Evolutionary conservation across 768 basidiomycete species (phyloP), one percentile per base, ranked within the genome.

Genomic region (Kwoniella sp.): DNA sequence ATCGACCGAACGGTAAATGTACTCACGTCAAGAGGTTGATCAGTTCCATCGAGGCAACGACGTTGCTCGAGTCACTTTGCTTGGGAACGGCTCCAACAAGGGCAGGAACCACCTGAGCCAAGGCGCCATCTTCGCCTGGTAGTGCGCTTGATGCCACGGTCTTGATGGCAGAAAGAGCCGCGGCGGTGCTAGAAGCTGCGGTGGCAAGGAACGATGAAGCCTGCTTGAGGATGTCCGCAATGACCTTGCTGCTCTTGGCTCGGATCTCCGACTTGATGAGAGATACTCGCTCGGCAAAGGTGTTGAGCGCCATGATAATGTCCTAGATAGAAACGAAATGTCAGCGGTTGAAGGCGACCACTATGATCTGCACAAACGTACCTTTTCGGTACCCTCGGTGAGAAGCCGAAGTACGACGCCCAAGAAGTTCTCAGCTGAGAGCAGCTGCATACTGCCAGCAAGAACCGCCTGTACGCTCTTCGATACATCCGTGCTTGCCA

Each of bases 341-440:
- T 49, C 48, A 49, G 21, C 22, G 5, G 24, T 22, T n/a, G n/a
- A n/a, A 13, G 5, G 33, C 33, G 33, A 48, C 24, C 13, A 54
- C 12, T 22, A 26, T 12, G 46, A 17, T 33, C 33, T 13, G 33
- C 5, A 25, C 5, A 7, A 25, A 72, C 85, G 67, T 62, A 90
- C 90, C 74, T 80, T 80, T 26, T 75, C 59, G 46, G 88, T 84
- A 1, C 83, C 81, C 3, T 84, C 86, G 27, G 83, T 78, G 13
- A 90, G 70, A 80, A 90, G 86, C 1, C 82, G 80, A 21, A 85
- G 60, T 5, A 86, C 80, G 5, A 88, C 83, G 26, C 77, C 71
- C 56, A 90, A 80, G 80, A 95, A 94, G 68, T 88, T 85, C 29
- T 81, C 76, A 1, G 88, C 91, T 8, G 88, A 84, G 81, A 94